Conservation (phyloP, 805 yeast species). For the Spathaspora arborariae region DNA sequence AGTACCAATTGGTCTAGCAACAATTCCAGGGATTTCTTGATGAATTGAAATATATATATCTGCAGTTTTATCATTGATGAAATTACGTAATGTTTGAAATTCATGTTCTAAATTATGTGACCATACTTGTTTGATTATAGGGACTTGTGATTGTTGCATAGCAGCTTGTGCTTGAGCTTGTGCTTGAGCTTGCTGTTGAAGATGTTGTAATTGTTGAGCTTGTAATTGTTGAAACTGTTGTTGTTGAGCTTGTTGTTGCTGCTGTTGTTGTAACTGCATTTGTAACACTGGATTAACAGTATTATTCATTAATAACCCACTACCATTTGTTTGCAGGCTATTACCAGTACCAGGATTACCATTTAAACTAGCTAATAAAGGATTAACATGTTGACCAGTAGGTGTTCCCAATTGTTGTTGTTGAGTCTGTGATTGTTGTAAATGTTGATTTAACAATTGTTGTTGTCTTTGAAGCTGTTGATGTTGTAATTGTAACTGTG, state of each 20-base stretch:
- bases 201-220: conserved; percentile 20
- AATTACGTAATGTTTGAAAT: conserved; percentile 55
- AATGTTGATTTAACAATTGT: conserved; percentile 29
- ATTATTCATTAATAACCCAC: conserved; percentile 4
- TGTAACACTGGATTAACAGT: conserved; percentile 24
- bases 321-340: conserved; percentile 12
- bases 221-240: conserved; percentile 15
- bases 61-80: conserved; percentile 48
- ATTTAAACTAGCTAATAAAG: conserved; percentile 34
- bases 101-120: conserved; percentile 63
- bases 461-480: conserved; percentile 35
- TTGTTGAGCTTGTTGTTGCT: conserved; percentile 14
- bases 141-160: conserved; percentile 32
- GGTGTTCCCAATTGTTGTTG: conserved; percentile 17
- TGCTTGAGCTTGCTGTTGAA: conserved; percentile 18
- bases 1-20: conserved; percentile 93
- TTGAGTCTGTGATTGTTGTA: conserved; percentile 20
- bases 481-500: conserved; percentile 31
- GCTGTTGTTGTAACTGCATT: conserved; percentile 21
- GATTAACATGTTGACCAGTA: conserved; percentile 22
- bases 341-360: conserved; percentile 16
- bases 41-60: conserved; percentile 62
- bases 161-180: conserved; percentile 15
- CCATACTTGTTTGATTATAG: conserved; percentile 73
- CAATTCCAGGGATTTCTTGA: conserved; percentile 94